A percentile compares a stretch with the other conserved stretches of the same genome.
phyloP scores from a whole-genome alignment of 345 rosid species.

The Arabidopsis thaliana region TAIR10.1 NC_003074.8:15820001-15820500 shows the following conservation, averaged over 20 bases:
- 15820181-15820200: conserved; percentile 1
- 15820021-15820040: conserved; percentile 19
- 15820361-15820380: neutral
- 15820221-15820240: neutral
- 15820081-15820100: conserved; percentile 96
- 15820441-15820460: conserved; percentile 1
- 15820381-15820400: neutral
- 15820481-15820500: neutral
- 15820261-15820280: neutral
- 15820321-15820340: neutral
- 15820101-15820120: conserved; percentile 88
- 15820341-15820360: conserved; percentile 18
- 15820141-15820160: conserved; percentile 93
- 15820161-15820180: conserved; percentile 68
- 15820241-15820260: neutral
- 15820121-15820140: conserved; percentile 89
- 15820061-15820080: conserved; percentile 52
- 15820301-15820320: neutral
- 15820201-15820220: neutral
- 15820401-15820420: neutral
- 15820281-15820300: neutral
- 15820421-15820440: conserved; percentile 5
- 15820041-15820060: conserved; percentile 4
- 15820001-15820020: neutral
- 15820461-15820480: neutral